A percentile compares a stretch with the other conserved stretches of the same genome.
phyloP scores from a whole-genome alignment of 495 filamentous ascomycete genomes.

The Daldinia decipiens region DNA sequence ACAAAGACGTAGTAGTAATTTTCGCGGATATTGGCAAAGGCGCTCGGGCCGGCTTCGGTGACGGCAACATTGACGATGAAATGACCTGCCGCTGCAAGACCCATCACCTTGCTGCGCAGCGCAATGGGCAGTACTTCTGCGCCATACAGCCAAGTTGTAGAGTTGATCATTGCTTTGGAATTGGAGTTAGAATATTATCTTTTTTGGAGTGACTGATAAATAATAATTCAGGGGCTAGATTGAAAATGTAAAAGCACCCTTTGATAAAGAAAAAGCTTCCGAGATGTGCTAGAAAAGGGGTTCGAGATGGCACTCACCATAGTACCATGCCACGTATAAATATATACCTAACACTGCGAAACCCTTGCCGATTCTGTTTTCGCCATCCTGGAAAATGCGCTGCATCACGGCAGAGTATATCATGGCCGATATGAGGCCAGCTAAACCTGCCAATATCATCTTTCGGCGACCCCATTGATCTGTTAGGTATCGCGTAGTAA shows the following conservation, averaged over 20 bases:
- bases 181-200: no score
- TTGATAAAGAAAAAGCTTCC: no score
- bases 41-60: conserved; percentile 67
- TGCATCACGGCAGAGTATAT: conserved; percentile 71
- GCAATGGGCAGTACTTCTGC: conserved; percentile 67
- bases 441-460: conserved; percentile 64
- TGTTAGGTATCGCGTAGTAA: conserved; percentile 64
- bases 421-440: conserved; percentile 62
- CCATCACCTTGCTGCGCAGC: conserved; percentile 69
- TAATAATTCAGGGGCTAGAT: neutral
- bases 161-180: conserved; percentile 55
- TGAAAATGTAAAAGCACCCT: no score
- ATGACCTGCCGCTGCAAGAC: conserved; percentile 65
- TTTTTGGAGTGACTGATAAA: no score
- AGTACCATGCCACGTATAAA: conserved; percentile 66
- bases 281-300: neutral
- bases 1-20: conserved; percentile 72
- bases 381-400: conserved; percentile 62
- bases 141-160: conserved; percentile 69
- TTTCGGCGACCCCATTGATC: conserved; percentile 71
- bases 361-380: conserved; percentile 67
- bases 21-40: conserved; percentile 66
- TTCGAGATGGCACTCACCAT: conserved; percentile 51
- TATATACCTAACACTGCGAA: conserved; percentile 70
- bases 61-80: conserved; percentile 70